Evolutionary conservation across 345 rosid genomes (phyloP).

Genomic region (Alliaria petiolata): DNA sequence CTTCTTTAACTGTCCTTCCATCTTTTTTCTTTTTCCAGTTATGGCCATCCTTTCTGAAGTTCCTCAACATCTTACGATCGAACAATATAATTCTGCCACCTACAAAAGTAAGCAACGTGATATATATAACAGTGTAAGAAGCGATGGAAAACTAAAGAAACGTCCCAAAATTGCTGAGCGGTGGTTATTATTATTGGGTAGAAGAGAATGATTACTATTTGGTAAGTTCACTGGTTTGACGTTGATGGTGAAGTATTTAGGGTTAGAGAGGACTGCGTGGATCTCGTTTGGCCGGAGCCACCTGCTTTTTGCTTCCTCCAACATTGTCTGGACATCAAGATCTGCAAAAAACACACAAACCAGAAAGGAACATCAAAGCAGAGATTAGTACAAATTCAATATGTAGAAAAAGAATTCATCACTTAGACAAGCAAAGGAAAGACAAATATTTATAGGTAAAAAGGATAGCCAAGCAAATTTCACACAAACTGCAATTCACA

Average conservation of each 20-base stretch:
- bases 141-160: background rate
- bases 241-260: constrained; percentile 58
- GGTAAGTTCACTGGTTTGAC: constrained; percentile 92
- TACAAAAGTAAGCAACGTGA: constrained; percentile 21
- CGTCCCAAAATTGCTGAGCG: background rate
- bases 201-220: constrained; percentile 42
- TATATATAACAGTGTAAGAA: background rate
- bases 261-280: constrained; percentile 72
- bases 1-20: constrained; percentile 97
- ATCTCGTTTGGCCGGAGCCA: constrained; percentile 99
- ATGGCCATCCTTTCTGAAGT: constrained; percentile 97
- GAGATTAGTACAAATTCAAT: no score
- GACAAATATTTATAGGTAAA: no score
- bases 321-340: constrained; percentile 61
- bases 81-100: constrained; percentile 80
- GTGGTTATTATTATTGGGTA: background rate
- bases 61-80: constrained; percentile 95
- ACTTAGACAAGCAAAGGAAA: background rate
- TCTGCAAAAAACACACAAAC: constrained; percentile 47
- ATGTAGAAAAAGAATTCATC: background rate
- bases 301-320: constrained; percentile 76
- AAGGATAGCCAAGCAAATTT: no score
- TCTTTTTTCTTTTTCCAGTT: constrained; percentile 99
- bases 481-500: background rate
- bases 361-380: background rate